Conservation (phyloP, 495 filamentous ascomycete species). For the Aspergillus panamensis region DNA sequence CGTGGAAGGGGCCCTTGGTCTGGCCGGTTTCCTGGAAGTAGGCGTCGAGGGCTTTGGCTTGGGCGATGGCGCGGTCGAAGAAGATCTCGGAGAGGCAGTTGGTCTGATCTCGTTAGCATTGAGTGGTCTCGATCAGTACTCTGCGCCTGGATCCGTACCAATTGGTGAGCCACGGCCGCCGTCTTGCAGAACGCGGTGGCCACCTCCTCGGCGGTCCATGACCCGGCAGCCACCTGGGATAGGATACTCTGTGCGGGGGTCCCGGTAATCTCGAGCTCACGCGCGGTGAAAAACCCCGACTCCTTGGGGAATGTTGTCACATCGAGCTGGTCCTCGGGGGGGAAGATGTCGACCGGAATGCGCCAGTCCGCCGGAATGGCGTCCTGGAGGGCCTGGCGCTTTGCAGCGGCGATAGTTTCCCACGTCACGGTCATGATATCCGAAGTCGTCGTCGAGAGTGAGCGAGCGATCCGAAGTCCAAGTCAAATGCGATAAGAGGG, state of each 20-base stretch:
- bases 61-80: conserved; percentile 37
- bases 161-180: conserved; percentile 52
- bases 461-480: background rate
- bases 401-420: conserved; percentile 26
- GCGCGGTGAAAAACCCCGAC: conserved; percentile 20
- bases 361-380: conserved; percentile 16
- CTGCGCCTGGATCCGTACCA: too few relatives aligned
- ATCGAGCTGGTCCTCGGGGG: conserved; percentile 16
- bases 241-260: conserved; percentile 13
- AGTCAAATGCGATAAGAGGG: background rate
- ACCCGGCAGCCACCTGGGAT: conserved; percentile 7
- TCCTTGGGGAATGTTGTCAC: conserved; percentile 17
- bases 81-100: conserved; percentile 62
- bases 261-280: conserved; percentile 19
- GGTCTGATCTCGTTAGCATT: conserved; percentile 19
- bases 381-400: conserved; percentile 15
- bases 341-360: conserved; percentile 16
- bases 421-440: conserved; percentile 16
- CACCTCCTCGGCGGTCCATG: conserved; percentile 32
- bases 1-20: conserved; percentile 58
- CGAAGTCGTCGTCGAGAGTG: background rate
- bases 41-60: conserved; percentile 37
- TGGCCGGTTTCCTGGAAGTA: conserved; percentile 30
- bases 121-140: too few relatives aligned
- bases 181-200: conserved; percentile 54